Evolutionary conservation across 1,284 basidiomycete species (phyloP).

Genomic region (Boletus holoroseus): DNA sequence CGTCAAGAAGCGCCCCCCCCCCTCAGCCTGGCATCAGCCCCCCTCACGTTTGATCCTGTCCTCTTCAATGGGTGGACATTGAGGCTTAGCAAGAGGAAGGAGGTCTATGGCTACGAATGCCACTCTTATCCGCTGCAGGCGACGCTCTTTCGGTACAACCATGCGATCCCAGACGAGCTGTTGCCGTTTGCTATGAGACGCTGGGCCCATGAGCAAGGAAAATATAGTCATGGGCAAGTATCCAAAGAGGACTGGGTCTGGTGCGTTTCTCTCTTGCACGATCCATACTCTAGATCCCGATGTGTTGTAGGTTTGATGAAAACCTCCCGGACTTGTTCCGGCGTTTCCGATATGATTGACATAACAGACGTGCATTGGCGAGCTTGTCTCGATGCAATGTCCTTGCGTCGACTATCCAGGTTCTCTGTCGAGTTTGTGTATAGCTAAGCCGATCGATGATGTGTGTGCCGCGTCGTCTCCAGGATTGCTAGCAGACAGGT

Average conservation of each 20-base stretch:
- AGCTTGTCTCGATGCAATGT: neutral
- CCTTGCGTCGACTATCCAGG: neutral
- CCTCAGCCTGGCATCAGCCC: slow-evolving; percentile 11
- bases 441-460: neutral
- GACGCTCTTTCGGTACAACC: slow-evolving; percentile 28
- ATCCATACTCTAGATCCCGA: neutral
- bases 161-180: slow-evolving; percentile 14
- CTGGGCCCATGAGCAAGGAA: slow-evolving; percentile 20
- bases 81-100: fast-evolving
- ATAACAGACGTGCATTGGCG: neutral
- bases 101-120: neutral
- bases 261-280: slow-evolving; percentile 9
- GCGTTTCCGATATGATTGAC: neutral
- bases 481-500: neutral
- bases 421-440: neutral
- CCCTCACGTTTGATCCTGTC: slow-evolving; percentile 25
- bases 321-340: slow-evolving; percentile 16
- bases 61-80: slow-evolving; percentile 27
- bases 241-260: slow-evolving; percentile 18
- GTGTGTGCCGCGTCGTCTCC: neutral
- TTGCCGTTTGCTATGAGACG: neutral
- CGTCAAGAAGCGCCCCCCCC: slow-evolving; percentile 18
- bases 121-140: slow-evolving; percentile 2
- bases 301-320: slow-evolving; percentile 20
- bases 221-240: neutral